Conservation (phyloP, 2,329 filamentous ascomycete species). For the Arthroderma uncinatum region DNA sequence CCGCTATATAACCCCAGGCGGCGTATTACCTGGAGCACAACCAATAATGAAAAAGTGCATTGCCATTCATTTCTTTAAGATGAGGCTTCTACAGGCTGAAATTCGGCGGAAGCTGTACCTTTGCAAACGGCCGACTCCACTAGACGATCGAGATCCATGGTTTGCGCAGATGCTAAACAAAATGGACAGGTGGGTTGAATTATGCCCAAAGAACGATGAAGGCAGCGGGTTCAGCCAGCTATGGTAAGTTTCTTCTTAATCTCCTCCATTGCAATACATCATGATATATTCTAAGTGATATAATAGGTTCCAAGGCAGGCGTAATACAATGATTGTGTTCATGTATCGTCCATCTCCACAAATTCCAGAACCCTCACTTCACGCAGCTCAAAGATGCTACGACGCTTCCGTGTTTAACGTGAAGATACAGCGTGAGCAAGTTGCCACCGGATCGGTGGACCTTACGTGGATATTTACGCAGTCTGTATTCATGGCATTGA, state of each 20-base stretch:
- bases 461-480: conserved; percentile 91
- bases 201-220: conserved; percentile 59
- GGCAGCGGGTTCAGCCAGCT: conserved; percentile 62
- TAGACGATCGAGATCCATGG: conserved; percentile 75
- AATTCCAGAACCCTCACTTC: conserved; percentile 67
- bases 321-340: conserved; percentile 80
- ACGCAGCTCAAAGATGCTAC: conserved; percentile 72
- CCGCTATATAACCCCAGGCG: conserved; percentile 64
- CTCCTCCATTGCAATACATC: background rate
- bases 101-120: conserved; percentile 79
- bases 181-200: conserved; percentile 66
- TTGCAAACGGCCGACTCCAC: conserved; percentile 64
- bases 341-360: conserved; percentile 87
- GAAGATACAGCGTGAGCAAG: conserved; percentile 66
- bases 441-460: conserved; percentile 64
- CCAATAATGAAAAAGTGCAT: conserved; percentile 74
- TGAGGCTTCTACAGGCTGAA: conserved; percentile 78
- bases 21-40: conserved; percentile 58
- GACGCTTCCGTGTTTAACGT: conserved; percentile 75
- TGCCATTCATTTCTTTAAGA: conserved; percentile 85
- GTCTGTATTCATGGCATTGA: conserved; percentile 80
- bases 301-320: conserved; percentile 51
- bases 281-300: conserved; percentile 23
- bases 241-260: conserved; percentile 50
- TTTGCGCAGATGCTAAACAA: conserved; percentile 69